These are phyloP conservation scores for Elymus sibiricus DNA, from an alignment of 176 grass and related monocot species.

Conservation along the genomic window DNA sequence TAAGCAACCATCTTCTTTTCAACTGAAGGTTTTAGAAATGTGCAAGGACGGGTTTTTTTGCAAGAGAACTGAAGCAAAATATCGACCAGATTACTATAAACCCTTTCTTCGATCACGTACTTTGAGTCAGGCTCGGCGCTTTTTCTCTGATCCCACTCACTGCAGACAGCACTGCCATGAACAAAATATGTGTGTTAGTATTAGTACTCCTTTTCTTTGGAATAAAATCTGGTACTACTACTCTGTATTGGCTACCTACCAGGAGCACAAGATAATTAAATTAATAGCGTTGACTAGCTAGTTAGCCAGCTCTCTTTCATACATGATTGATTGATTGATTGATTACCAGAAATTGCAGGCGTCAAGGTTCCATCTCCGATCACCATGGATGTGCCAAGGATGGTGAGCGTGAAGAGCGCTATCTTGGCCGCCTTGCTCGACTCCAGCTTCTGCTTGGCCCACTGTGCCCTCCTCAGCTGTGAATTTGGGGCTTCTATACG, in stretches of 20 bases:
- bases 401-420: conserved; percentile 45
- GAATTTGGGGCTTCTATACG: conserved; percentile 29
- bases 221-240: too few species aligned
- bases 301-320: background rate
- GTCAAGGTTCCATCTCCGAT: conserved; percentile 33
- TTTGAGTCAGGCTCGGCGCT: conserved; percentile 54
- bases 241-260: background rate
- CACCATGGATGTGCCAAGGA: conserved; percentile 65
- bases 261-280: background rate
- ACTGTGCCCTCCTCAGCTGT: conserved; percentile 38
- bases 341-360: conserved; percentile 56
- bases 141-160: conserved; percentile 66
- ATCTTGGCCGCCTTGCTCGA: conserved; percentile 35
- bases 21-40: too few species aligned
- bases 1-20: background rate
- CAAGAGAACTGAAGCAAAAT: too few species aligned
- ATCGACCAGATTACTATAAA: too few species aligned
- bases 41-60: too few species aligned
- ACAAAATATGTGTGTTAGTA: background rate
- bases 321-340: background rate
- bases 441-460: conserved; percentile 31
- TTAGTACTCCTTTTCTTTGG: background rate
- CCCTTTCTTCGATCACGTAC: conserved; percentile 11
- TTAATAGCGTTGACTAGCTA: too few species aligned
- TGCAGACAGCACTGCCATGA: conserved; percentile 42